These are phyloP conservation scores for Fusarium liriodendri DNA, from an alignment of 2,329 filamentous ascomycete genomes.

Conservation along the genomic window DNA sequence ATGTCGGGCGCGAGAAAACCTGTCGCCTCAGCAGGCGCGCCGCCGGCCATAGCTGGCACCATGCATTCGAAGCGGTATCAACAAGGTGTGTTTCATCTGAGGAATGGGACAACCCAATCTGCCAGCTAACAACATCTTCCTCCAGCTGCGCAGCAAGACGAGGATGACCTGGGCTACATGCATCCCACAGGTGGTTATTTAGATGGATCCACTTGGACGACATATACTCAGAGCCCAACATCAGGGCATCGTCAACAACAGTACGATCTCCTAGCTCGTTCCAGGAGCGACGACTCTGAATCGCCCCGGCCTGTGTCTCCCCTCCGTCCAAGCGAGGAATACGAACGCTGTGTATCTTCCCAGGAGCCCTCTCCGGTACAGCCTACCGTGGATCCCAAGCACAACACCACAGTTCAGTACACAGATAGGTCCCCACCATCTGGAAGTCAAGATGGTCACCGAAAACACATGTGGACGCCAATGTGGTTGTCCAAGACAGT, in stretches of 20 bases:
- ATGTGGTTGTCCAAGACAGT: slow-evolving; percentile 33
- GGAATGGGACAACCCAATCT: neutral
- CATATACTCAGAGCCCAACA: slow-evolving; percentile 14
- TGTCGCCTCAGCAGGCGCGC: neutral
- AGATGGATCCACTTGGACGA: slow-evolving; percentile 7
- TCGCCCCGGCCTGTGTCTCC: slow-evolving; percentile 8
- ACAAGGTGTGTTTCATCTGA: slow-evolving; percentile 13
- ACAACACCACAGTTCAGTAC: slow-evolving; percentile 5
- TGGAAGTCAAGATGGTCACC: slow-evolving; percentile 13
- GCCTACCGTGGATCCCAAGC: slow-evolving; percentile 1
- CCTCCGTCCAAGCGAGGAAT: slow-evolving; percentile 18
- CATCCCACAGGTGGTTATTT: slow-evolving; percentile 3
- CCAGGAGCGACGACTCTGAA: slow-evolving; percentile 7
- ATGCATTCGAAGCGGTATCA: slow-evolving; percentile 8
- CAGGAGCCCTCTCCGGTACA: slow-evolving; percentile 3
- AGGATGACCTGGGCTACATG: slow-evolving; percentile 18
- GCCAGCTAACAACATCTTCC: neutral
- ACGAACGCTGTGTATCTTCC: slow-evolving; percentile 3
- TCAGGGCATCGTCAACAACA: slow-evolving; percentile 17
- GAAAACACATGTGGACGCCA: slow-evolving; percentile 34
- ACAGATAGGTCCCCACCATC: neutral
- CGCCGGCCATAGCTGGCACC: neutral
- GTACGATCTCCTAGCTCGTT: slow-evolving; percentile 21
- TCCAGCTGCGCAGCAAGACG: slow-evolving; percentile 17
- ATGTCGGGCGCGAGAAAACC: neutral